Evolutionary conservation across 495 filamentous ascomycete species (phyloP).

Genomic region (Aspergillus ellipticus): DNA sequence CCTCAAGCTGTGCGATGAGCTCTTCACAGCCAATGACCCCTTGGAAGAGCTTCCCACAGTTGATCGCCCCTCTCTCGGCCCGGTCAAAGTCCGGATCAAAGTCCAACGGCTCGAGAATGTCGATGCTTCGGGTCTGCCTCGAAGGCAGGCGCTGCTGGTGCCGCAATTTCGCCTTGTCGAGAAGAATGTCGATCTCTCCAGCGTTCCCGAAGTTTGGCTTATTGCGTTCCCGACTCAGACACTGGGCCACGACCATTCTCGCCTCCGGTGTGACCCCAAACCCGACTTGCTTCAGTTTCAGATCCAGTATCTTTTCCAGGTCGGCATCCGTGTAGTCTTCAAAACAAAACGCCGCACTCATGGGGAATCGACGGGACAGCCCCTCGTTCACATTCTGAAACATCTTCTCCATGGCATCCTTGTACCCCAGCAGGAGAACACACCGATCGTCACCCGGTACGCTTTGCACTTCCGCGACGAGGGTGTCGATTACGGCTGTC

Average conservation of each 20-base stretch:
- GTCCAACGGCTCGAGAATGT: conserved; percentile 56
- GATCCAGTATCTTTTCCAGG: conserved; percentile 48
- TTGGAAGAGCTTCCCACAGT: conserved; percentile 56
- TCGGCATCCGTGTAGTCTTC: conserved; percentile 64
- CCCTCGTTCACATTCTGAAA: conserved; percentile 80
- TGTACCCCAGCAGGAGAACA: conserved; percentile 73
- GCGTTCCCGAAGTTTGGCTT: conserved; percentile 53
- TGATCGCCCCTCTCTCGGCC: conserved; percentile 43
- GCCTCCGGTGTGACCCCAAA: conserved; percentile 41
- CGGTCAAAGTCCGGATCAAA: conserved; percentile 68
- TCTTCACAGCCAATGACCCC: conserved; percentile 65
- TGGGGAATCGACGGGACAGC: conserved; percentile 63
- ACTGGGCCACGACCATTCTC: conserved; percentile 33
- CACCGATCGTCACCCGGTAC: conserved; percentile 74
- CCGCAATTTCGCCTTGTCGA: conserved; percentile 55
- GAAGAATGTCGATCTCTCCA: conserved; percentile 60
- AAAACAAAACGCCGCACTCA: conserved; percentile 62
- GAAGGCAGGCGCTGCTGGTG: conserved; percentile 48
- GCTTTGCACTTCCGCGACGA: conserved; percentile 81
- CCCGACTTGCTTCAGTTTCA: conserved; percentile 50
- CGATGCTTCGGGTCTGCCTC: conserved; percentile 20
- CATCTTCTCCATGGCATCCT: conserved; percentile 73
- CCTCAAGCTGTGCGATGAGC: conserved; percentile 54
- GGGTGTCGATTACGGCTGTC: conserved; percentile 67
- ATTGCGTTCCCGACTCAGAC: conserved; percentile 41